Conservation (phyloP, 768 basidiomycete genomes). For the Mycena olivaceomarginata region DNA sequence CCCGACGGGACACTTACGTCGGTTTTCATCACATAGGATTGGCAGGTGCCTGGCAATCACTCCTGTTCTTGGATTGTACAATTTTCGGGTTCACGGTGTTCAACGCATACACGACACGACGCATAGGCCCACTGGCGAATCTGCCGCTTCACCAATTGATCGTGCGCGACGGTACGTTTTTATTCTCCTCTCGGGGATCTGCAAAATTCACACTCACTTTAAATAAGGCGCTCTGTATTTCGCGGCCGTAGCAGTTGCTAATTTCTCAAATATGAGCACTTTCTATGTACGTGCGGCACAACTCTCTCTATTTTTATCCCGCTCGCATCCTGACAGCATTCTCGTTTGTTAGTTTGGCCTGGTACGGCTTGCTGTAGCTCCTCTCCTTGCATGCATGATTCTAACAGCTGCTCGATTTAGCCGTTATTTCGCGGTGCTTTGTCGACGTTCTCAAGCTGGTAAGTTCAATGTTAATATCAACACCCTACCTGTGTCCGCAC, state of each 20-base stretch:
- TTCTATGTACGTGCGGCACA: conserved; percentile 53
- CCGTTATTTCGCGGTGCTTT: conserved; percentile 66
- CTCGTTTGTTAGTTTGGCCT: conserved; percentile 47
- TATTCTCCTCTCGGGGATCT: too few species aligned
- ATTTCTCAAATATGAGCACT: conserved; percentile 68
- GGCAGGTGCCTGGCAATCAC: conserved; percentile 54
- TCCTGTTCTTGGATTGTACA: conserved; percentile 14
- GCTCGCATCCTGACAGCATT: conserved; percentile 12
- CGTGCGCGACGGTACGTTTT: conserved; percentile 15
- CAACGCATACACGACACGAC: conserved; percentile 49
- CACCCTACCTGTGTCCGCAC: neutral
- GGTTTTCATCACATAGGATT: neutral
- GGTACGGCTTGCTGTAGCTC: conserved; percentile 40
- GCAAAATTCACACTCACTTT: neutral
- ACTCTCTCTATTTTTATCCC: neutral
- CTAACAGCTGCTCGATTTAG: conserved; percentile 49
- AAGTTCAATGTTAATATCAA: conserved; percentile 32
- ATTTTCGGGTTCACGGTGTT: conserved; percentile 54
- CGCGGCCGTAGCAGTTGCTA: conserved; percentile 68
- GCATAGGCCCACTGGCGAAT: neutral
- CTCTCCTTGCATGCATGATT: conserved; percentile 4
- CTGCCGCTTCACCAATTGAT: conserved; percentile 2
- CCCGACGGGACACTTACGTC: neutral
- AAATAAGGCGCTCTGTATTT: conserved; percentile 5
- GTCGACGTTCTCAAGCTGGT: conserved; percentile 72